Evolutionary conservation across 2,329 filamentous ascomycete species (phyloP), one percentile per base, ranked within the genome.

Genomic region (Aspergillus pseudonomiae): DNA sequence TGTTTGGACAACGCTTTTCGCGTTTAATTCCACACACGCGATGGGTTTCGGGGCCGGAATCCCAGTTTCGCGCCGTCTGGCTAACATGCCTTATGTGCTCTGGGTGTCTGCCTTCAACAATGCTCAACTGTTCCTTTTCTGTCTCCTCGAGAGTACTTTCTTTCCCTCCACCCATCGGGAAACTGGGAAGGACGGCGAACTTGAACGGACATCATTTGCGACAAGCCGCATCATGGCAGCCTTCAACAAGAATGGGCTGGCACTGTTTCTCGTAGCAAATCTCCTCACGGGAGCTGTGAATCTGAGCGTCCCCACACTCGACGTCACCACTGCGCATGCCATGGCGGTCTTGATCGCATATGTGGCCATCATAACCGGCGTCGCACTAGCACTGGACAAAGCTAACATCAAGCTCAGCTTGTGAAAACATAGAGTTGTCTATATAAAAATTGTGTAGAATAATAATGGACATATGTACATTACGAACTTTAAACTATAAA

Each of bases 91-190:
- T 0, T 99, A 99, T 75, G 86, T 98, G 50, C 83, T 97, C 52
- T 98, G 94, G 93, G 90, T 96, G 9, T 86, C 89, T n/a, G 90
- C 92, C 3, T 97, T 95, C 83, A 99, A 98, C 81, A 89, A 87
- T 65, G 83, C 85, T n/a, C 93, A 97, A 75, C 82, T 99, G 11
- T 82, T 92, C 9, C 84, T 90, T 1, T 97, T 94, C 77, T 93
- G 89, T 72, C 75, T 89, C 16, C 85, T 95, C 28, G 94, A 99
- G 76, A 89, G 86, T 3, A 30, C 91, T 3, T 89, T 94, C 77
- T 96, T 97, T 77, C 91, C 92, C 0, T 81, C 84, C 2, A 85
- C 90, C 6, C 87, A 93, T 77, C 87, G 84, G 65, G 85, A 87
- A 1, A 78, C 78, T 1, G 79, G 78, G 62, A 80, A 77, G 60